phyloP scores from a whole-genome alignment of 768 basidiomycete genomes.

The Calocera cornea region DNA sequence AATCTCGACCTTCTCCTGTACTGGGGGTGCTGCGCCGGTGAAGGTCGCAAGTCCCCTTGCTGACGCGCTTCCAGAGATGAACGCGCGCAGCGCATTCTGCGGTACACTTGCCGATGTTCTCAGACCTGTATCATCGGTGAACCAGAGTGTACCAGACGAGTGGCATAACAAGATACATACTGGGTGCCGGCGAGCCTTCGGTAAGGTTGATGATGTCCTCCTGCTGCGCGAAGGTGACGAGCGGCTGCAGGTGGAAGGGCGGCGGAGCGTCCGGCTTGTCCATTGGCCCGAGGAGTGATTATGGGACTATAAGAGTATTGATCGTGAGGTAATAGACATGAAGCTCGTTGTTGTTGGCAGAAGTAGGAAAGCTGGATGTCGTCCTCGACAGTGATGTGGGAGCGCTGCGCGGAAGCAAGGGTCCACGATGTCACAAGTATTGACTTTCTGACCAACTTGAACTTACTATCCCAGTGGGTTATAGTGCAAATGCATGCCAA shows the following conservation, averaged over 20 bases:
- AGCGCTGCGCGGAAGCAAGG: too few species aligned
- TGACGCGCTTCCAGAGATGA: not conserved
- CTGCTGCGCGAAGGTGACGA: slow-evolving; percentile 21
- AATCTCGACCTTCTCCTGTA: slow-evolving; percentile 12
- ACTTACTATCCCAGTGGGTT: too few species aligned
- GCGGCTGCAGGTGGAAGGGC: slow-evolving; percentile 44
- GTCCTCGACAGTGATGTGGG: too few species aligned
- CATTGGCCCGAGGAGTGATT: not conserved
- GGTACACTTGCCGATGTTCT: not conserved
- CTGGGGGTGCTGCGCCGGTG: not conserved
- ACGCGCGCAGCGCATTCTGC: not conserved
- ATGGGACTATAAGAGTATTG: not conserved
- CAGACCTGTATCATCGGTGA: not conserved
- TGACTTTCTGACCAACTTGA: too few species aligned
- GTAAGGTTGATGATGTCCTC: slow-evolving; percentile 6
- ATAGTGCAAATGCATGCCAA: too few species aligned
- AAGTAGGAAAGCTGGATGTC: too few species aligned
- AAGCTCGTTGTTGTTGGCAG: not conserved
- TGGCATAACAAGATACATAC: not conserved
- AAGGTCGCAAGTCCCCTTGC: not conserved
- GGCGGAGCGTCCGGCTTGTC: slow-evolving; percentile 37
- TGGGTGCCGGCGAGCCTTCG: not conserved
- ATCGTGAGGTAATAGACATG: not conserved
- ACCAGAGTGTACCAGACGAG: not conserved
- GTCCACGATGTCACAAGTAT: too few species aligned